Conservation (phyloP, 208 protist genomes). For the Trypanosoma conorhini region DNA sequence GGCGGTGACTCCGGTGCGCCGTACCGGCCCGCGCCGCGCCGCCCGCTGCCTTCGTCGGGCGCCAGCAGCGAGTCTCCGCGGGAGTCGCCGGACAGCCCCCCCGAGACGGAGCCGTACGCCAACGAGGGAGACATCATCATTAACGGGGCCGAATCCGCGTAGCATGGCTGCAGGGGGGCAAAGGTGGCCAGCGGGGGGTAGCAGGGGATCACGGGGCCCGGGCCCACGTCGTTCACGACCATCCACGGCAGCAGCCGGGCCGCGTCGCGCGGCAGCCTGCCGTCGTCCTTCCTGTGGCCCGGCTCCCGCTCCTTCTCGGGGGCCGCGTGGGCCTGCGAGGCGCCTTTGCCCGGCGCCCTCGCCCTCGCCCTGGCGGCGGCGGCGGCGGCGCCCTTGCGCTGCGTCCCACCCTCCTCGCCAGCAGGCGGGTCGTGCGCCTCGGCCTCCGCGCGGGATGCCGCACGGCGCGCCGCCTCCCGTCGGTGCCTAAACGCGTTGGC, state of each 20-base stretch:
- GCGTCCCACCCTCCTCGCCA: not conserved
- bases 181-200: not conserved
- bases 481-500: slow-evolving; percentile 42
- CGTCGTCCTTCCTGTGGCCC: not conserved
- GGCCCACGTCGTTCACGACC: not conserved
- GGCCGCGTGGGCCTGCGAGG: not conserved
- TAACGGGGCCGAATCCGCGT: not conserved
- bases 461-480: not conserved
- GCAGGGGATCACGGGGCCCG: not conserved
- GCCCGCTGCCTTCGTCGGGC: not conserved
- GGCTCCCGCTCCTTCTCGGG: not conserved
- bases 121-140: slow-evolving; percentile 8
- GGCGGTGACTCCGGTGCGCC: not conserved
- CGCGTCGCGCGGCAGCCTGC: not conserved
- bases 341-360: not conserved
- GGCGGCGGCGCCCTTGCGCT: not conserved
- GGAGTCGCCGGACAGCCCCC: not conserved
- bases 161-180: not conserved
- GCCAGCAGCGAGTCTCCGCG: not conserved
- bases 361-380: not conserved
- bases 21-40: not conserved
- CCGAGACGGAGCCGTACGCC: not conserved
- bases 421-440: not conserved
- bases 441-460: not conserved
- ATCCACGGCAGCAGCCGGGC: not conserved